Conservation (phyloP, 176 grass and related monocot species). For the Saccharum spontaneum region DNA sequence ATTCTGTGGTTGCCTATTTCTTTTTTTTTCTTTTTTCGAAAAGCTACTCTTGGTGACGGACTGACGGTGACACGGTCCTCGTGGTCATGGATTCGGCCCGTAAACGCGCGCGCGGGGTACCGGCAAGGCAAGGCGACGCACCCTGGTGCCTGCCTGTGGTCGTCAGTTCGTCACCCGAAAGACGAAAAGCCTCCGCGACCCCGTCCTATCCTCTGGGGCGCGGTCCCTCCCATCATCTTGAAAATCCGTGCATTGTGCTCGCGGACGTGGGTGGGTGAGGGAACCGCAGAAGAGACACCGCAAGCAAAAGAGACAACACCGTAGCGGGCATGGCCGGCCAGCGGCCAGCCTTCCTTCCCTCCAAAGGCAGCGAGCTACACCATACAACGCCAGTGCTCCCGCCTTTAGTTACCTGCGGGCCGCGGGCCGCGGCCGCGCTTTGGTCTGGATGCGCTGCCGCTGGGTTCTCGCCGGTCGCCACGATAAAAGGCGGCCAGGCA, state of each 20-base stretch:
- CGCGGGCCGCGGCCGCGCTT: not conserved
- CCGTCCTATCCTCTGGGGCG: not conserved
- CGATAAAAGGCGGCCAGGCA: conserved; percentile 32
- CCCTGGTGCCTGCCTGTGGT: not conserved
- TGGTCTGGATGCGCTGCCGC: not conserved
- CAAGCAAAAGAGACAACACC: too few species aligned
- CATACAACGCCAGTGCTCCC: not conserved
- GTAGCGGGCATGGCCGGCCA: not conserved
- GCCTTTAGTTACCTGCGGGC: conserved; percentile 1
- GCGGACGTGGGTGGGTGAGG: too few species aligned
- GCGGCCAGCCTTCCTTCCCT: too few species aligned
- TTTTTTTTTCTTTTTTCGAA: too few species aligned
- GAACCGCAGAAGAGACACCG: not conserved
- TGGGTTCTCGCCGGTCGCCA: conserved; percentile 5
- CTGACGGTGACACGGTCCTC: too few species aligned
- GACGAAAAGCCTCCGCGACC: not conserved
- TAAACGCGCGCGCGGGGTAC: not conserved
- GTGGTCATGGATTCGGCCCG: not conserved
- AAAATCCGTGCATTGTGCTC: conserved; percentile 27
- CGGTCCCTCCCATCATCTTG: conserved; percentile 34
- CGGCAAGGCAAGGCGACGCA: not conserved
- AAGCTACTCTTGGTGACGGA: too few species aligned
- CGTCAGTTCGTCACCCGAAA: not conserved
- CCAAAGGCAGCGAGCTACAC: not conserved
- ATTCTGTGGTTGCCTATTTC: too few species aligned